Conservation (phyloP, 208 protist species). For the Leptomonas seymouri region DNA sequence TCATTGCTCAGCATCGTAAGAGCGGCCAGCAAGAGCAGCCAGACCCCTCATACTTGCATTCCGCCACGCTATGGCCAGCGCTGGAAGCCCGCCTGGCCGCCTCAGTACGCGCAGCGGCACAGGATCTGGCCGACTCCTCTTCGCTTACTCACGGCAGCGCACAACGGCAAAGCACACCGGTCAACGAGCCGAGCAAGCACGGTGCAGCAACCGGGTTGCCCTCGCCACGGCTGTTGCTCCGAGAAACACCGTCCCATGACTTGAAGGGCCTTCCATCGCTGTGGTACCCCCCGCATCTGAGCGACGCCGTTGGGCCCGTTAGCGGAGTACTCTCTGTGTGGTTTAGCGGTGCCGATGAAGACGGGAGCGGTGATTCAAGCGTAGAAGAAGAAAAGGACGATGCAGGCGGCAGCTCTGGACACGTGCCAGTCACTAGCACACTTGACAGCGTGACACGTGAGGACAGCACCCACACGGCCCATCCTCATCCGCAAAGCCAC, state of each 20-base stretch:
- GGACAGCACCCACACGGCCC: neutral
- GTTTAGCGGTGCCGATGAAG: constrained; percentile 16
- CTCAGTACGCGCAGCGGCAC: neutral
- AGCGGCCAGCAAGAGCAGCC: neutral
- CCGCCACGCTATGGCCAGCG: constrained; percentile 7
- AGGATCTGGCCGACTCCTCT: neutral
- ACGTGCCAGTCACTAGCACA: neutral
- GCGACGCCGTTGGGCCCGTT: constrained; percentile 12
- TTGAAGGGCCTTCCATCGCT: constrained; percentile 26
- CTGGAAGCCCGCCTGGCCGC: constrained; percentile 8
- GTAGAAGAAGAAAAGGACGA: neutral
- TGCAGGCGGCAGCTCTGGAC: neutral
- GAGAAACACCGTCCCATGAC: constrained; percentile 8
- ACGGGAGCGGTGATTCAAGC: neutral
- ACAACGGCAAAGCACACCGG: neutral
- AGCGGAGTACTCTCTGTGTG: constrained; percentile 18
- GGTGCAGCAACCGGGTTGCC: neutral
- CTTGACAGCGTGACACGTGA: neutral
- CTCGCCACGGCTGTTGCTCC: constrained; percentile 20
- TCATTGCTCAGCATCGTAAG: too few species aligned
- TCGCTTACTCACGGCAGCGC: neutral
- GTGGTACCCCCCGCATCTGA: constrained; percentile 23
- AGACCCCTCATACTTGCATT: neutral
- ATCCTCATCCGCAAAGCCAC: neutral
- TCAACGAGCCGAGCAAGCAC: neutral